Percentiles rank a stretch among this genome's conserved stretches.
Evolutionary conservation across 352 stramenopile genomes (phyloP).

Genomic region (Pelagophyceae sp.): DNA sequence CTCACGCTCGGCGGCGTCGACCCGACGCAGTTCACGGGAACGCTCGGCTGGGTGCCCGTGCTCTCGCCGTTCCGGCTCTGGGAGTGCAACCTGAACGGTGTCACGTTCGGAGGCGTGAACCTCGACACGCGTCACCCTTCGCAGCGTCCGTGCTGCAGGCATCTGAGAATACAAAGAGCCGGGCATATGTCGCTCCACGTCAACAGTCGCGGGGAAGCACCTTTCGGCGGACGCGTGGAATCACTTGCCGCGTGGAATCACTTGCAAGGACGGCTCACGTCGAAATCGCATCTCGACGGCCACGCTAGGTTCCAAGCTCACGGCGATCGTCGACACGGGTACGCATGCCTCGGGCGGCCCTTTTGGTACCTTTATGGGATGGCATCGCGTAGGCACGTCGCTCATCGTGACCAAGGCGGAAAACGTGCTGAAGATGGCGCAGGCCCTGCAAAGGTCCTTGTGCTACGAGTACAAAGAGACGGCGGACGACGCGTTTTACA

Average conservation of each 20-base stretch:
- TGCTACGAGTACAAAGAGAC: neutral
- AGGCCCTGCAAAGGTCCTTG: neutral
- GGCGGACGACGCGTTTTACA: neutral
- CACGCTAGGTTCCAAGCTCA: neutral
- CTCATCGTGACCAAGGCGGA: neutral
- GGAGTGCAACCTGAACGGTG: neutral
- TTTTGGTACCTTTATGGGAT: neutral
- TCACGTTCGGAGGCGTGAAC: neutral
- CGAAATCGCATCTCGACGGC: neutral
- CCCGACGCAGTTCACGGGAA: neutral
- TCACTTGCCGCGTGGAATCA: neutral
- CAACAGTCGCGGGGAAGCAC: too few relatives aligned
- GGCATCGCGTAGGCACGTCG: neutral
- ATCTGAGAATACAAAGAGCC: too few relatives aligned
- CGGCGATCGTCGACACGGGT: neutral
- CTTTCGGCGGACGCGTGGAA: neutral
- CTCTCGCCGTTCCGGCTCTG: neutral
- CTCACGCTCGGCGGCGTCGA: conserved; percentile 13
- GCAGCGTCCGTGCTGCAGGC: neutral
- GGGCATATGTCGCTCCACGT: too few relatives aligned
- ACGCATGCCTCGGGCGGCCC: neutral
- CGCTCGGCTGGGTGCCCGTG: neutral
- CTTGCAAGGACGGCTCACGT: neutral
- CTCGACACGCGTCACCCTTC: neutral
- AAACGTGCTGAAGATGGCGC: neutral